phyloP scores from a whole-genome alignment of 225 moss, liverwort and hornwort genomes.

The Physcomitrium patens region DNA sequence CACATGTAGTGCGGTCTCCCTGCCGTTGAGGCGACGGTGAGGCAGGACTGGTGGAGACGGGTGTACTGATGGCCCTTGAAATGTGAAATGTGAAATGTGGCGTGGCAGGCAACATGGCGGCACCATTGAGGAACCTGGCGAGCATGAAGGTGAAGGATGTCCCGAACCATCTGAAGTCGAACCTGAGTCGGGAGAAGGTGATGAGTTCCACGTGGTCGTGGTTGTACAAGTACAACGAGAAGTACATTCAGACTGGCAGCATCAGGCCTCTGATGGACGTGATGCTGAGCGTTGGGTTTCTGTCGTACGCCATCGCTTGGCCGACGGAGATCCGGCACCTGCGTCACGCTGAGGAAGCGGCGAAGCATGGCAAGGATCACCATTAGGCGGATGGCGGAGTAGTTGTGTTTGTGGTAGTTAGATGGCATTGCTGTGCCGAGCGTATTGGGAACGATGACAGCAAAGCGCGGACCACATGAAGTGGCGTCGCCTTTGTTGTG shows the following conservation, averaged over 20 bases:
- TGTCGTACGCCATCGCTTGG: conserved; percentile 73
- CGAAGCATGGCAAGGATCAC: conserved; percentile 60
- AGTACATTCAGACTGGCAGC: conserved; percentile 92
- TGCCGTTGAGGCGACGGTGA: neutral
- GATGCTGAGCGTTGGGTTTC: conserved; percentile 58
- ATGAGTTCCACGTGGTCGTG: conserved; percentile 74
- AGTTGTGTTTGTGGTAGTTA: conserved; percentile 16
- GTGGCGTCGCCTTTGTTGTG: neutral
- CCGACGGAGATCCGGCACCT: conserved; percentile 92
- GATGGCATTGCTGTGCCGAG: conserved; percentile 7
- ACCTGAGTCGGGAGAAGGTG: conserved; percentile 74
- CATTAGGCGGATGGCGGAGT: conserved; percentile 30
- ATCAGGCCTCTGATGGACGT: conserved; percentile 75
- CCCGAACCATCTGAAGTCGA: conserved; percentile 72
- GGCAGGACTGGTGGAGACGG: neutral
- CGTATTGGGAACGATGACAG: conserved; percentile 9
- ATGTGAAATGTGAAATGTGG: conserved; percentile 9
- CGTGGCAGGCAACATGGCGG: conserved; percentile 50
- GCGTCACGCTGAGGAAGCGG: conserved; percentile 88
- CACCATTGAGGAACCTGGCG: conserved; percentile 69
- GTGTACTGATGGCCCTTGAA: neutral
- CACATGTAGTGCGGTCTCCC: neutral
- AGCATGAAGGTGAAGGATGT: conserved; percentile 93
- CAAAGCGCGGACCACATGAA: neutral
- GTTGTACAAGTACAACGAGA: conserved; percentile 89